Evolutionary conservation across 305 asterid genomes (phyloP).

Genomic region (Fraxinus xanthoxyloides): DNA sequence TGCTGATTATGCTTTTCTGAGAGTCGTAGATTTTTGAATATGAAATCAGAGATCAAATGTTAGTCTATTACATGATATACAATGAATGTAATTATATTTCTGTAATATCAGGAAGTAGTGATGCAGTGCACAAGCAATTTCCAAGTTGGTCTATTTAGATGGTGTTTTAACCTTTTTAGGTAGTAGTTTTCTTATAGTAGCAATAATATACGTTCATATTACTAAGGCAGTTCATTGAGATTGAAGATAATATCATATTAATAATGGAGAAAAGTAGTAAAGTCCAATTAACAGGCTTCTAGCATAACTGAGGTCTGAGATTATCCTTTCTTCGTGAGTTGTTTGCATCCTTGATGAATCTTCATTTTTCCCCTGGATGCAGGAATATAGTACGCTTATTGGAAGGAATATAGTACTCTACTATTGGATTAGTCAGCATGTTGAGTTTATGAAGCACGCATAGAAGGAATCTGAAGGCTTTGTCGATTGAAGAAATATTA

Average conservation of each 20-base stretch:
- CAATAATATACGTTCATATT: not conserved
- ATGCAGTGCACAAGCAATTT: not conserved
- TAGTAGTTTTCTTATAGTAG: no score
- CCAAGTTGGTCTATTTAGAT: no score
- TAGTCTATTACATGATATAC: not conserved
- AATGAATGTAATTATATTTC: not conserved
- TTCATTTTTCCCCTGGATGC: no score
- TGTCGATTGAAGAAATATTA: not conserved
- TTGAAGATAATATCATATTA: not conserved
- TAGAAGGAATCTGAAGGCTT: not conserved
- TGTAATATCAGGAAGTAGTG: not conserved
- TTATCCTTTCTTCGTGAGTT: not conserved
- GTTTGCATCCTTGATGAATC: not conserved
- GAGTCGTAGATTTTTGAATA: not conserved
- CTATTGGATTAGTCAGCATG: not conserved
- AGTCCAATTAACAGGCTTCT: not conserved
- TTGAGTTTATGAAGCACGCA: not conserved
- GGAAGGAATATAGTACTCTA: no score
- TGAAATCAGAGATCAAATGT: not conserved
- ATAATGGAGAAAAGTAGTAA: not conserved
- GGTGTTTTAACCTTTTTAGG: no score
- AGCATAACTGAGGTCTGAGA: not conserved
- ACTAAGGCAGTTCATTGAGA: not conserved
- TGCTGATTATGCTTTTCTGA: not conserved
- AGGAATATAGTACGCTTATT: no score